phyloP scores from a whole-genome alignment of 2,329 filamentous ascomycete genomes.

The Aspergillus sp. region DNA sequence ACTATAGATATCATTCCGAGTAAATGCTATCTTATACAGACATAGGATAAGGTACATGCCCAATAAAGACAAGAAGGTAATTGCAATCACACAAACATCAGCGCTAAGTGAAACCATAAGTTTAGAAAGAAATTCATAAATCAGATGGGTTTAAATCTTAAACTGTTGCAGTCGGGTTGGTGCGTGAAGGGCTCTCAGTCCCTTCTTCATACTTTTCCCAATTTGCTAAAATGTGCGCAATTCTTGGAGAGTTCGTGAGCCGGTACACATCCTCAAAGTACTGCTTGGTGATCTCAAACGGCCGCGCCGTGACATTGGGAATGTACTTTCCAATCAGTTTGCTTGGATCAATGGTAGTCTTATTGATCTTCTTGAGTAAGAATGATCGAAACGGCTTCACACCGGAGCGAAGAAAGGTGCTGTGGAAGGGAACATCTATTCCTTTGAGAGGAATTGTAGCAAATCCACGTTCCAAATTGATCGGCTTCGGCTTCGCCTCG shows the following conservation, averaged over 20 bases:
- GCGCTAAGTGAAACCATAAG: conserved; percentile 5
- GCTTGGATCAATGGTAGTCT: conserved; percentile 94
- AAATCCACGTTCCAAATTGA: conserved; percentile 91
- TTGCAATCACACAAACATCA: neutral
- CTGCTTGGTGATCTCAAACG: conserved; percentile 94
- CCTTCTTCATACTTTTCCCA: conserved; percentile 69
- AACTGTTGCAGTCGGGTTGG: conserved; percentile 15
- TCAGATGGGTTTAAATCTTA: conserved; percentile 8
- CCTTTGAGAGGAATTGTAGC: conserved; percentile 95
- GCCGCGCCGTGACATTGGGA: conserved; percentile 94
- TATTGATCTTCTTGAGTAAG: conserved; percentile 99
- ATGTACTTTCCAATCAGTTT: conserved; percentile 99
- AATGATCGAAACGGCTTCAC: conserved; percentile 99
- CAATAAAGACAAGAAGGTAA: neutral
- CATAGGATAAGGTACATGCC: neutral
- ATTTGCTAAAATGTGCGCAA: conserved; percentile 68
- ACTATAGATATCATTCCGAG: conserved; percentile 4
- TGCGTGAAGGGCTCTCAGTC: conserved; percentile 24
- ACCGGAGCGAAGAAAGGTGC: conserved; percentile 93
- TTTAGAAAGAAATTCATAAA: neutral
- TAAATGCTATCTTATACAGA: neutral
- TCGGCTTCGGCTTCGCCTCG: conserved; percentile 79
- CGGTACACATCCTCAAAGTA: conserved; percentile 99
- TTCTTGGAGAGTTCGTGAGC: conserved; percentile 73
- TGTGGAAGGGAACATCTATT: conserved; percentile 99